A percentile compares a stretch with the other conserved stretches of the same genome.
phyloP scores from a whole-genome alignment of 176 grass and related monocot genomes.

The Dactylis glomerata region DNA sequence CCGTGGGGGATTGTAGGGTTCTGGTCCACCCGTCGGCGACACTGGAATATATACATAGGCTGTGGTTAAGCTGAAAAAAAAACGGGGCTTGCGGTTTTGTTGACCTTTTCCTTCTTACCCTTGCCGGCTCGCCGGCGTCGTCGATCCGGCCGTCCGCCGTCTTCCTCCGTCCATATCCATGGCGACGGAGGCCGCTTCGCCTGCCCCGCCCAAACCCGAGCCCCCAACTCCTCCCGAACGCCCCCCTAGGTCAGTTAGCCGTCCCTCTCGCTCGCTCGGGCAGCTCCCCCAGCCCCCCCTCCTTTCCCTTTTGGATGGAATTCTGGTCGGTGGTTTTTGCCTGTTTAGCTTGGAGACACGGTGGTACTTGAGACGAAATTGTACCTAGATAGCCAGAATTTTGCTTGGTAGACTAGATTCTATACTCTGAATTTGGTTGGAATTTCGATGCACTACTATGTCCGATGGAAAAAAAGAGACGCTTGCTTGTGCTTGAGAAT shows the following conservation, averaged over 20 bases:
- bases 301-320: not conserved
- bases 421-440: not conserved
- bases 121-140: not conserved
- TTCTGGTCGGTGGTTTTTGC: not conserved
- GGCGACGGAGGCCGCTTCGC: not conserved
- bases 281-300: not conserved
- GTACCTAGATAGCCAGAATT: not conserved
- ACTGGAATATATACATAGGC: not conserved
- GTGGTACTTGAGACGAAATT: not conserved
- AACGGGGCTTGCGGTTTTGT: not conserved
- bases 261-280: not conserved
- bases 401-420: not conserved
- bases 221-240: not conserved
- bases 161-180: not conserved
- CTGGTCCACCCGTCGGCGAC: no score
- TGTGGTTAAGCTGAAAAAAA: not conserved
- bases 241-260: not conserved
- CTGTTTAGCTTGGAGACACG: not conserved
- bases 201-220: not conserved
- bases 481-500: not conserved
- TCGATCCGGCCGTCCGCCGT: not conserved
- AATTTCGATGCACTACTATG: not conserved
- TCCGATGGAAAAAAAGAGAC: not conserved
- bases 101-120: slow-evolving; percentile 1
- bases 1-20: no score